Base-by-base conservation (phyloP, 2,329 filamentous ascomycete species). In the Balansia obtecta region DNA sequence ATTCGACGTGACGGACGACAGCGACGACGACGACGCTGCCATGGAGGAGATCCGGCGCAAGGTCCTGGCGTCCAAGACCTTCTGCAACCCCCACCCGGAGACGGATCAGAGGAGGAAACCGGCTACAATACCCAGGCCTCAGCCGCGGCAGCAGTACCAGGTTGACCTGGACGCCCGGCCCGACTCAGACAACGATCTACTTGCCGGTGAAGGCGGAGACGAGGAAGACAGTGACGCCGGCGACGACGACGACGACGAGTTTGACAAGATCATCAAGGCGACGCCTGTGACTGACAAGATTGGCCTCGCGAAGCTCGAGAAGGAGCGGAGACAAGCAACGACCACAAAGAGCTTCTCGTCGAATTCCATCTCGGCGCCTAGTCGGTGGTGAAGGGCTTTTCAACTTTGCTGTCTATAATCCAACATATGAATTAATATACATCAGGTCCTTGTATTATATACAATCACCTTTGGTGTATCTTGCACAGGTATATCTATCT, bases 11-110 rank as follows among this genome's bases (percentile, higher is more conserved):
- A 88, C 88, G 10, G 85, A 89, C 50, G 87, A 95, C 51, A 88
- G 94, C 59, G 86, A 86, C 16, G 50, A 54, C 10, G 51, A 54
- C 10, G 51, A 34, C n/a, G 75, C 72, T 48, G 83, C 89, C 62
- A 97, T 97, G 90, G 90, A 88, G 37, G 90, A 95, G 61, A 83
- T 98, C 48, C 80, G 93, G 46, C 82, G 85, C 50, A 87, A 88
- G 58, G 88, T 97, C n/a, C 77, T 98, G 2, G 86, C 85, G 7
- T 95, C 91, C 7, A 96, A 91, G 63, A 81, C 89, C 0, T 98
- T 98, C 61, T 71, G 85, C 41, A 67, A 68, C 50, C 60, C 63
- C 6, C 57, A 60, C 37, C 51, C 55, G 10, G 86, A 86, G 56
- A 69, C 75, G 10, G 61, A 66, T 53, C 58, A 69, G 44, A 71